Evolutionary conservation across 495 filamentous ascomycete species (phyloP).

Genomic region (Penicillium angulare): DNA sequence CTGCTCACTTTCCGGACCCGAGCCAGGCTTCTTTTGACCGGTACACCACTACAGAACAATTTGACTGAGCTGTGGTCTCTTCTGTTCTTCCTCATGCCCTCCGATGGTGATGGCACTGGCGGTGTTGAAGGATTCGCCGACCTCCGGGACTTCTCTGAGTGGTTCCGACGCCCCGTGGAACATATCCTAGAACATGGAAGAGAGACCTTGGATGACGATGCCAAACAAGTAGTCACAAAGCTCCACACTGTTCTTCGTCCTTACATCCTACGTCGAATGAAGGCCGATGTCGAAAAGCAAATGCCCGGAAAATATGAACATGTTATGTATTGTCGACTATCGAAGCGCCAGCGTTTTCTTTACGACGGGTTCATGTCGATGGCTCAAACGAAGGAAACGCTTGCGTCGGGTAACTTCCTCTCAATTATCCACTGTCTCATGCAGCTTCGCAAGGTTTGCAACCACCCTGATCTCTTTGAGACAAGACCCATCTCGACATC

Average conservation of each 20-base stretch:
- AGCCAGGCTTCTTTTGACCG: constrained; percentile 84
- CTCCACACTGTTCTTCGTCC: constrained; percentile 91
- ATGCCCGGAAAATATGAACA: constrained; percentile 98
- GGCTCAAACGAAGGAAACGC: constrained; percentile 80
- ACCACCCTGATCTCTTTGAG: constrained; percentile 96
- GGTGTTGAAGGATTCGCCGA: constrained; percentile 87
- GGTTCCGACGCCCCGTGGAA: constrained; percentile 88
- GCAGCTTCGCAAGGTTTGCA: constrained; percentile 97
- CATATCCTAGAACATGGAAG: constrained; percentile 94
- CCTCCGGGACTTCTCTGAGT: constrained; percentile 86
- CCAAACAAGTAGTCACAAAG: constrained; percentile 81
- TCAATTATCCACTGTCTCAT: constrained; percentile 98
- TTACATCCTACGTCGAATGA: constrained; percentile 87
- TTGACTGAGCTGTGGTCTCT: constrained; percentile 96
- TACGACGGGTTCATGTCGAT: constrained; percentile 98
- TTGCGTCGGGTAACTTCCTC: constrained; percentile 94
- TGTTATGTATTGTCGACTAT: constrained; percentile 90
- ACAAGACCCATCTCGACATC: constrained; percentile 98
- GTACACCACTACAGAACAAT: constrained; percentile 96
- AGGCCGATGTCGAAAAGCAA: constrained; percentile 98
- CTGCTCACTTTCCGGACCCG: constrained; percentile 87
- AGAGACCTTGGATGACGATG: constrained; percentile 90
- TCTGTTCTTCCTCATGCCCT: constrained; percentile 92
- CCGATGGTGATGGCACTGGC: constrained; percentile 67
- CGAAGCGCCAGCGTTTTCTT: constrained; percentile 88